phyloP scores from a whole-genome alignment of 2,329 filamentous ascomycete species.

The Hymenoscyphus salicellus region DNA sequence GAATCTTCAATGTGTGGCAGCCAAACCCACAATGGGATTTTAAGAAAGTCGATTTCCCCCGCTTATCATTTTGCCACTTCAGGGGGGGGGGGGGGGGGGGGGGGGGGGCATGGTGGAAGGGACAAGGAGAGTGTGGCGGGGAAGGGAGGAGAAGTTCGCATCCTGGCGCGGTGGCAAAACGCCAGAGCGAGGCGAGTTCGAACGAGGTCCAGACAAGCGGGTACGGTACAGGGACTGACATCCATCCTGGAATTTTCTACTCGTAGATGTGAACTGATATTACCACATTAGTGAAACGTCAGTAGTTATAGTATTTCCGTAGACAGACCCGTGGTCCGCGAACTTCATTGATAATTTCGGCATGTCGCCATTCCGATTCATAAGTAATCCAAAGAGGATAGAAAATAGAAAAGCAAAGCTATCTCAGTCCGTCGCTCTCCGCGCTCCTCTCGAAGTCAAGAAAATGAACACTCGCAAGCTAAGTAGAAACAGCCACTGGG shows the following conservation, averaged over 20 bases:
- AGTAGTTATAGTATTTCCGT: too few relatives aligned
- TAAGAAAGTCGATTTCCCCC: slow-evolving; percentile 11
- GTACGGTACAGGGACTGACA: not conserved
- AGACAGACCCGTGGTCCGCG: not conserved
- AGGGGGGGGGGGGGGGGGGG: too few relatives aligned
- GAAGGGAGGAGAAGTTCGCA: not conserved
- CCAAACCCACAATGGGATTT: slow-evolving; percentile 12
- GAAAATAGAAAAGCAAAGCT: too few relatives aligned
- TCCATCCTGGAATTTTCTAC: not conserved
- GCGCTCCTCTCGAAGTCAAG: too few relatives aligned
- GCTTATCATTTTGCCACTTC: not conserved
- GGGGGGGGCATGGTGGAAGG: too few relatives aligned
- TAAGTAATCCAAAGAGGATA: too few relatives aligned
- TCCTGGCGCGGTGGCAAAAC: not conserved
- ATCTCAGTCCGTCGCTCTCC: too few relatives aligned
- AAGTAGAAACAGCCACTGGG: too few relatives aligned
- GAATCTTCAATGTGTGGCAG: slow-evolving; percentile 7
- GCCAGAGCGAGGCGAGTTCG: not conserved
- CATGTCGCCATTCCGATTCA: too few relatives aligned
- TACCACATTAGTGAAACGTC: not conserved
- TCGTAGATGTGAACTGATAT: not conserved
- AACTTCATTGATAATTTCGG: too few relatives aligned
- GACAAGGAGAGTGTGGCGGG: not conserved
- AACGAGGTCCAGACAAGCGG: not conserved
- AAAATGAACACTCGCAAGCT: too few relatives aligned